Conservation (phyloP, 306 rosid species). For the Cyamopsis tetragonoloba region DNA sequence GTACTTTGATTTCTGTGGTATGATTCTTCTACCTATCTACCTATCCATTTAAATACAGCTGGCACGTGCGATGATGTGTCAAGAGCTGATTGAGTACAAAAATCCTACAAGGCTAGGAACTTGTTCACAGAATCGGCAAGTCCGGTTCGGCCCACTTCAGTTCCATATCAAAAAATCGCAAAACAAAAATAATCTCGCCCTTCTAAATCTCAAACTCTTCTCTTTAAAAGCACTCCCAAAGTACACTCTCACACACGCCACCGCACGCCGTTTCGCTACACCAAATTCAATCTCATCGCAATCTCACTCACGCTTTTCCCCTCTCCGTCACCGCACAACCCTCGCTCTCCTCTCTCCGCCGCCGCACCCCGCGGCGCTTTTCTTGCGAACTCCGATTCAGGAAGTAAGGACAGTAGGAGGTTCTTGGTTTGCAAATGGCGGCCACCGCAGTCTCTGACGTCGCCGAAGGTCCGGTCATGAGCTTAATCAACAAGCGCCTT, state of each 20-base stretch:
- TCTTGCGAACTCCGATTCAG: neutral
- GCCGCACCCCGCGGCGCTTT: constrained; percentile 19
- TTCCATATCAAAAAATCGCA: neutral
- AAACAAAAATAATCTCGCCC: neutral
- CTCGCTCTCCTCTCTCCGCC: neutral
- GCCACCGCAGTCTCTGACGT: constrained; percentile 51
- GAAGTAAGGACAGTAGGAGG: neutral
- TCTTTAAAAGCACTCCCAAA: neutral
- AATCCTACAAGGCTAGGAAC: neutral
- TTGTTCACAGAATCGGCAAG: neutral
- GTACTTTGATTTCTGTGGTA: too few relatives aligned
- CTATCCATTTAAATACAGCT: neutral
- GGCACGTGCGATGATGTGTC: neutral
- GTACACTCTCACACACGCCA: neutral
- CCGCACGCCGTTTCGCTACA: neutral
- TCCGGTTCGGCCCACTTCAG: constrained; percentile 1
- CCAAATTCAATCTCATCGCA: neutral
- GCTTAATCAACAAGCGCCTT: constrained; percentile 85
- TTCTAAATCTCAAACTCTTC: neutral
- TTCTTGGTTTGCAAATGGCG: constrained; percentile 46
- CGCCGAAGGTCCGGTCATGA: constrained; percentile 86
- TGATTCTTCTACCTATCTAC: neutral
- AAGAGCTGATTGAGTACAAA: neutral
- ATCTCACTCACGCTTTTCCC: neutral
- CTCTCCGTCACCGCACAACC: neutral